Evolutionary conservation across 2,329 filamentous ascomycete genomes (phyloP).

Genomic region (Penicillium verrucosum): DNA sequence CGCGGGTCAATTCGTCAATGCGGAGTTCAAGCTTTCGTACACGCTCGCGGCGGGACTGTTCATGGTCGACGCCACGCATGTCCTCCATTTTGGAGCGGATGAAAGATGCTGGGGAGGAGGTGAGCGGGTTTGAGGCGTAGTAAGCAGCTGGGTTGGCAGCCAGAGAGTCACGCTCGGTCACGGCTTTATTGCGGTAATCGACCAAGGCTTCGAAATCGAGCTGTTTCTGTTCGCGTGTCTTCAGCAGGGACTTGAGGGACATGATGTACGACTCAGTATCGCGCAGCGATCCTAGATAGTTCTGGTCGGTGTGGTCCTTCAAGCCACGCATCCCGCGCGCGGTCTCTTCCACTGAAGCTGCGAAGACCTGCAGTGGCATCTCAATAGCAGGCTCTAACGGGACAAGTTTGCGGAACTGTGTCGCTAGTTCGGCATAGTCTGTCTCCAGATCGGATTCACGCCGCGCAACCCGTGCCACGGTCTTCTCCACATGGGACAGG

Average conservation of each 20-base stretch:
- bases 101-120: conserved; percentile 74
- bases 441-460: conserved; percentile 82
- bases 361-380: conserved; percentile 77
- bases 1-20: conserved; percentile 84
- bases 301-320: conserved; percentile 88
- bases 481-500: conserved; percentile 87
- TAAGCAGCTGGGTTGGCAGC: conserved; percentile 61
- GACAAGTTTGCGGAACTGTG: conserved; percentile 92
- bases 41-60: conserved; percentile 81
- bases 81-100: conserved; percentile 94
- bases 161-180: conserved; percentile 77
- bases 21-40: conserved; percentile 86
- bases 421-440: conserved; percentile 84
- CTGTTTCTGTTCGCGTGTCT: conserved; percentile 94
- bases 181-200: conserved; percentile 91
- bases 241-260: conserved; percentile 83
- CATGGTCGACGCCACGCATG: conserved; percentile 93
- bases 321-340: conserved; percentile 73
- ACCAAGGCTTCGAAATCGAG: conserved; percentile 95
- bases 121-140: conserved; percentile 52
- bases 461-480: conserved; percentile 84
- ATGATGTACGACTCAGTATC: conserved; percentile 94
- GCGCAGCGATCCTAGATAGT: conserved; percentile 85
- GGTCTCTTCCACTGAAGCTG: conserved; percentile 79
- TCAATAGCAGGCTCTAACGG: conserved; percentile 85